Evolutionary conservation across 805 yeast genomes (phyloP).

Genomic region (Cyberlindnera veronae): DNA sequence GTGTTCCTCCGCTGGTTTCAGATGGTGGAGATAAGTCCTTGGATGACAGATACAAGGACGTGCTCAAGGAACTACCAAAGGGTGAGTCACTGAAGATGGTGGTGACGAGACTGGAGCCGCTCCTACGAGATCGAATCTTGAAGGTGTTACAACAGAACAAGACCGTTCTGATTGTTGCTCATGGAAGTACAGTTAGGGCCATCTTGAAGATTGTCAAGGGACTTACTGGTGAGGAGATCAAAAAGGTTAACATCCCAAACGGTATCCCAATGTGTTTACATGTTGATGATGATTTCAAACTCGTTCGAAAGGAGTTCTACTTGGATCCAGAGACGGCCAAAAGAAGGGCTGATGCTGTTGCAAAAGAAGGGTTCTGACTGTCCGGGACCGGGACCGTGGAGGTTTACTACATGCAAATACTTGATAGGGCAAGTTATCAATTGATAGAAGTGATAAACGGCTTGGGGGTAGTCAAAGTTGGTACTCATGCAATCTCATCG

Average conservation of each 20-base stretch:
- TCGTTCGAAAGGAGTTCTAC: conserved; percentile 56
- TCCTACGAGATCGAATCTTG: conserved; percentile 47
- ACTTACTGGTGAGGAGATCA: conserved; percentile 64
- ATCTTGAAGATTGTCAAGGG: conserved; percentile 64
- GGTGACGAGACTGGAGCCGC: conserved; percentile 60
- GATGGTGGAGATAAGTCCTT: conserved; percentile 34
- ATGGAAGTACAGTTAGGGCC: conserved; percentile 80
- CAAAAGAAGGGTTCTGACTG: conserved; percentile 62
- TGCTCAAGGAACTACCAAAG: conserved; percentile 48
- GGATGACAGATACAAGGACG: conserved; percentile 36
- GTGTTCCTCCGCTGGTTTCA: conserved; percentile 55
- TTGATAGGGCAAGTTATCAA: too few species aligned
- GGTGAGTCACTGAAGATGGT: conserved; percentile 78
- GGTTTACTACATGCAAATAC: too few species aligned
- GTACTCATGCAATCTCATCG: too few species aligned
- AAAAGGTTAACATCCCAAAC: conserved; percentile 75
- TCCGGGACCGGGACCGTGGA: too few species aligned
- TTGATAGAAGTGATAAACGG: too few species aligned
- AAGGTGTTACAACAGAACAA: conserved; percentile 48
- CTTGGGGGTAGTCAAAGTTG: too few species aligned
- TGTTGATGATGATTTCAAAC: conserved; percentile 48
- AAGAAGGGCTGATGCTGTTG: conserved; percentile 75
- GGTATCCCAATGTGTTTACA: conserved; percentile 76
- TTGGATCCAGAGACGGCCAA: conserved; percentile 79
- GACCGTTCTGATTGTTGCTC: conserved; percentile 68